Conservation (phyloP, 306 rosid species). For the Inga leiocalycina region DNA sequence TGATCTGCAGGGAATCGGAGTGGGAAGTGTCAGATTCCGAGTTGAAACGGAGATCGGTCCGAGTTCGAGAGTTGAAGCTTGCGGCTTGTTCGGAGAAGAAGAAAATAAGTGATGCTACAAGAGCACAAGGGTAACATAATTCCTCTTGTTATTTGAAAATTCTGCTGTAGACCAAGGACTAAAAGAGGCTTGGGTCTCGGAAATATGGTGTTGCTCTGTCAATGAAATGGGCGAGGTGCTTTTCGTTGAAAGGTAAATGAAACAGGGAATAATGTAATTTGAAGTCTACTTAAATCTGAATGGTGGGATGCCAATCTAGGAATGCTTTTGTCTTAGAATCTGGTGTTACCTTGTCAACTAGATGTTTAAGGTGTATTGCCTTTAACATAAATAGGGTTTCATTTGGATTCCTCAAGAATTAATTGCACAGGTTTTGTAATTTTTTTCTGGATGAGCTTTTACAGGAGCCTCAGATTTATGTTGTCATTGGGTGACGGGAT, state of each 20-base stretch:
- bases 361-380: not conserved
- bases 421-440: too few species aligned
- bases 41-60: constrained; percentile 16
- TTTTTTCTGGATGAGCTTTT: not conserved
- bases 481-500: not conserved
- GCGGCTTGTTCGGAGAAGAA: not conserved
- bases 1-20: constrained; percentile 22
- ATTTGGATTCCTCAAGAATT: too few species aligned
- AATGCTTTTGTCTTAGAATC: not conserved
- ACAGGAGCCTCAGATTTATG: not conserved
- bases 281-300: not conserved
- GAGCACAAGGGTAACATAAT: not conserved
- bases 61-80: not conserved
- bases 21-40: constrained; percentile 24
- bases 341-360: not conserved
- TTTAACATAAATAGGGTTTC: not conserved
- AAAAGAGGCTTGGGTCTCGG: too few species aligned
- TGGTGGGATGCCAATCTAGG: not conserved
- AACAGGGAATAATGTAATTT: not conserved
- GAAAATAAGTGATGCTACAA: constrained; percentile 18
- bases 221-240: too few species aligned
- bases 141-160: not conserved
- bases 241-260: not conserved
- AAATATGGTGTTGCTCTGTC: too few species aligned
- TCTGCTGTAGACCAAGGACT: too few species aligned